phyloP scores from a whole-genome alignment of 257 asterid genomes.

The Nicotiana obtusifolia region DNA sequence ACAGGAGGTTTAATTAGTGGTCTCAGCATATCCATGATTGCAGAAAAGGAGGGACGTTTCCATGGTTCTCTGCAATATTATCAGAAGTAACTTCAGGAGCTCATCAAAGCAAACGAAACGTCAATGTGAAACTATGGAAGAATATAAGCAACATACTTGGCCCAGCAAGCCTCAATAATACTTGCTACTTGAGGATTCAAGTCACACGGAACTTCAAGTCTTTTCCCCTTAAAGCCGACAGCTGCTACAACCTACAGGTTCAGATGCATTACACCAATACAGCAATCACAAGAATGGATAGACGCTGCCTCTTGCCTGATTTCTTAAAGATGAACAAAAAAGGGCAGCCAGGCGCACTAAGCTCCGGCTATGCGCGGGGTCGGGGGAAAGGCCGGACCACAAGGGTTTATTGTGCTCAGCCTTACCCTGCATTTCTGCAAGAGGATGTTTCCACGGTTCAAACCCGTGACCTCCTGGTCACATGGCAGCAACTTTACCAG shows the following conservation, averaged over 20 bases:
- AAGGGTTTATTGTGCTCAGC: too few species aligned
- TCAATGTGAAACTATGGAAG: not conserved
- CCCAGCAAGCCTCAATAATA: slow-evolving; percentile 83
- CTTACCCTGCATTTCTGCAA: too few species aligned
- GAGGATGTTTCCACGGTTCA: too few species aligned
- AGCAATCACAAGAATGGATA: not conserved
- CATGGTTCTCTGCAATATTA: slow-evolving; percentile 73
- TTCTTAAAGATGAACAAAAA: not conserved
- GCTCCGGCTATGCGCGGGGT: too few species aligned
- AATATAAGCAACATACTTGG: slow-evolving; percentile 38
- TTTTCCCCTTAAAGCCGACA: slow-evolving; percentile 74
- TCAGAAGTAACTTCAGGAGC: not conserved
- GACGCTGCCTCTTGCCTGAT: not conserved
- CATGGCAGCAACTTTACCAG: too few species aligned
- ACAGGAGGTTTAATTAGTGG: slow-evolving; percentile 52
- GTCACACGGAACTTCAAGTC: slow-evolving; percentile 76
- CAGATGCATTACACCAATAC: slow-evolving; percentile 4
- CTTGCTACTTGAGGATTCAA: slow-evolving; percentile 73
- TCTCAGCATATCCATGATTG: slow-evolving; percentile 77
- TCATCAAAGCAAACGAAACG: slow-evolving; percentile 2
- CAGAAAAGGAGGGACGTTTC: slow-evolving; percentile 83
- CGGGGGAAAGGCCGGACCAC: too few species aligned
- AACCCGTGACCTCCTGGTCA: too few species aligned
- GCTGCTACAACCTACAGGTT: slow-evolving; percentile 85
- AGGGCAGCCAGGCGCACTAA: too few species aligned